Conservation (phyloP, 106 monocot genomes). For the Apostasia ramifera region DNA sequence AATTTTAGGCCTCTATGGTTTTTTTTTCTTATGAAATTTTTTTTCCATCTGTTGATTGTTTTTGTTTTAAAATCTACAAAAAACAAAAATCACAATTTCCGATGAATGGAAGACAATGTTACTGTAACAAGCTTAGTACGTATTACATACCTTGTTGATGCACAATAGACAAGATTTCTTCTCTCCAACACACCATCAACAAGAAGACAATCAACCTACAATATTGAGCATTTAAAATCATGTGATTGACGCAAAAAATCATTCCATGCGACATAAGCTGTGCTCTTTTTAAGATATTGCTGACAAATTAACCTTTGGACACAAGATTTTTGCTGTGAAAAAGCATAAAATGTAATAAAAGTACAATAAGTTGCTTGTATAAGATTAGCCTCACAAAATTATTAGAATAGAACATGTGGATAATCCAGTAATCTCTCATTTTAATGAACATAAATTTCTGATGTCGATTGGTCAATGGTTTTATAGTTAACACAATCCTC, state of each 20-base stretch:
- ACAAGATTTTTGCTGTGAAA: too few species aligned
- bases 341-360: too few species aligned
- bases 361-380: too few species aligned
- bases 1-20: too few species aligned
- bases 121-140: neutral
- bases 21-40: too few species aligned
- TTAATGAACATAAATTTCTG: neutral
- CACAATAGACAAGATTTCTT: constrained; percentile 98
- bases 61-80: too few species aligned
- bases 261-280: neutral
- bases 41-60: too few species aligned
- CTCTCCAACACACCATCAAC: constrained; percentile 93
- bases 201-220: constrained; percentile 90
- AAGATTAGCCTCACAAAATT: too few species aligned
- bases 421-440: neutral
- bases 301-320: too few species aligned
- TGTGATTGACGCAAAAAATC: neutral
- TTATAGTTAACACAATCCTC: neutral
- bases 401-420: neutral
- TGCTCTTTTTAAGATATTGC: too few species aligned
- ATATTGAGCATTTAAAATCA: neutral
- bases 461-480: neutral
- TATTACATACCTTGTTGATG: constrained; percentile 82
- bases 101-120: neutral
- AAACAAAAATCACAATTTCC: neutral